phyloP scores from a whole-genome alignment of 2,329 filamentous ascomycete species.

The Ceratocystis smalleyi region DNA sequence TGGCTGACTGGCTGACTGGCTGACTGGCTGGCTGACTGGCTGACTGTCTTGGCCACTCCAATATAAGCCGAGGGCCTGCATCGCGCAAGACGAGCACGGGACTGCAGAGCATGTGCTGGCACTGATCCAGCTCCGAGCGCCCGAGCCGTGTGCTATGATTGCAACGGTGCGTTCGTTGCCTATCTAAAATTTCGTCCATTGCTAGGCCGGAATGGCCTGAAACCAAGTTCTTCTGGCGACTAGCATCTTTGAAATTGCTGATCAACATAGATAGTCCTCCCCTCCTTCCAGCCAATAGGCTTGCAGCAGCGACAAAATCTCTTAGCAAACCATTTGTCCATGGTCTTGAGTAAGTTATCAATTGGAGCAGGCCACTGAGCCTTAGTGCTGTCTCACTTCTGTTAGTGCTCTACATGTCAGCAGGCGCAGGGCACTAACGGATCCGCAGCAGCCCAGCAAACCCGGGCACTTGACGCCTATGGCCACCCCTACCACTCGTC shows the following conservation, averaged over 20 bases:
- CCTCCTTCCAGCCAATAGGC: background rate
- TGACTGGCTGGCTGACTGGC: too few species aligned
- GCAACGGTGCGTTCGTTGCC: too few species aligned
- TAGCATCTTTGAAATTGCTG: background rate
- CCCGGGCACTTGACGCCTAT: background rate
- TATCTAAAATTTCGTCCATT: too few species aligned
- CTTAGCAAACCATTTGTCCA: conserved; percentile 5
- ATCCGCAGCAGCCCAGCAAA: background rate
- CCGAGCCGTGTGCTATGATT: too few species aligned
- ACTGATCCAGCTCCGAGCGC: too few species aligned
- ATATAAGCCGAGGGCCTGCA: too few species aligned
- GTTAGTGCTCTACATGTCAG: background rate
- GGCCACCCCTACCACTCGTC: background rate
- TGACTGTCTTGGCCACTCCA: too few species aligned
- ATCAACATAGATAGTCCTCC: background rate
- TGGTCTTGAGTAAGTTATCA: conserved; percentile 1
- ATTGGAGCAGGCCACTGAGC: background rate
- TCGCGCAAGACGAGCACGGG: too few species aligned
- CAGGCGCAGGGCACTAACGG: background rate
- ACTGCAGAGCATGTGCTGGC: too few species aligned
- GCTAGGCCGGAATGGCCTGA: too few species aligned
- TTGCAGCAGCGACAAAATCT: background rate
- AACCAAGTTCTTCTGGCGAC: too few species aligned
- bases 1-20: too few species aligned
- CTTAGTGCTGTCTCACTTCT: background rate